phyloP scores from a whole-genome alignment of 345 rosid species.

The Populus tremula region DNA sequence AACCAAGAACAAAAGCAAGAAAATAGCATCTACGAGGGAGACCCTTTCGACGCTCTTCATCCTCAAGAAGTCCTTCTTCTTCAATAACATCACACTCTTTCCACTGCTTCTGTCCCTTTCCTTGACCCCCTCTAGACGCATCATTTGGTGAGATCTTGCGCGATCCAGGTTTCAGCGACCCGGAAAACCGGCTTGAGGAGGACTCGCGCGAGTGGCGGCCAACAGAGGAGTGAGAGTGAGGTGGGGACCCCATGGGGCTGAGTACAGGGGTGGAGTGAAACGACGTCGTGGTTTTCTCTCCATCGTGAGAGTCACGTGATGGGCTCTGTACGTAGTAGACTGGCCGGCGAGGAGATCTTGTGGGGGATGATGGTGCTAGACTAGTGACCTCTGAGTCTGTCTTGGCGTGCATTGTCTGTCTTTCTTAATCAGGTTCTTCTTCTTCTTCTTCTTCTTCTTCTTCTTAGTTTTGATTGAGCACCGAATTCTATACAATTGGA shows the following conservation, averaged over 20 bases:
- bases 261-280: conserved; percentile 90
- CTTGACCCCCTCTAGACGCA: conserved; percentile 35
- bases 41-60: conserved; percentile 60
- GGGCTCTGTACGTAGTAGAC: conserved; percentile 96
- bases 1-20: conserved; percentile 70
- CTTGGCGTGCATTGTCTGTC: conserved; percentile 73
- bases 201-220: conserved; percentile 90
- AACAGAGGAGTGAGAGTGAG: conserved; percentile 89
- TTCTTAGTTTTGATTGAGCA: not conserved
- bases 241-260: conserved; percentile 88
- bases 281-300: conserved; percentile 94
- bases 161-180: conserved; percentile 83
- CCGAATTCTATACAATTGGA: not conserved
- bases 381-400: conserved; percentile 99
- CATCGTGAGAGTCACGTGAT: conserved; percentile 93
- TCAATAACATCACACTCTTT: conserved; percentile 77
- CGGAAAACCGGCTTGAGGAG: conserved; percentile 86
- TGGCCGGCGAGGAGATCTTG: conserved; percentile 85
- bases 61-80: conserved; percentile 92
- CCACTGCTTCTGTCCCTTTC: conserved; percentile 66
- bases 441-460: no score
- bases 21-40: conserved; percentile 82
- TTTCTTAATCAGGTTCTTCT: not conserved
- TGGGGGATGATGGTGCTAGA: conserved; percentile 78
- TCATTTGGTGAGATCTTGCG: conserved; percentile 86